Evolutionary conservation across 345 rosid species (phyloP), one percentile per base, ranked within the genome.

Genomic region (Erodium maritimum): DNA sequence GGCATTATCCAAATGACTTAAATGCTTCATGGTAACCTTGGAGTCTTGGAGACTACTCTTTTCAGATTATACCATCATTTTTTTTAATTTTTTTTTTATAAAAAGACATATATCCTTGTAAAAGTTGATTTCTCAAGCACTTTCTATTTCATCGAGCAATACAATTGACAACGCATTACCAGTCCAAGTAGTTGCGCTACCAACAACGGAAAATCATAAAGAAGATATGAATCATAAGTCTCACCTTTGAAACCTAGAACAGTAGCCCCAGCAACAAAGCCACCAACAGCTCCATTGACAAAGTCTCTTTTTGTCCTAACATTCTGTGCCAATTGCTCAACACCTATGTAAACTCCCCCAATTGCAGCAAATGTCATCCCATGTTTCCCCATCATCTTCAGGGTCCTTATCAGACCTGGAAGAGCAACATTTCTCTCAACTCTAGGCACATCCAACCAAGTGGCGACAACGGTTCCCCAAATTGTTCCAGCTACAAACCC

Each of bases 281-380:
- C 95, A 50, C 99, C 95, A 53, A 89, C 83, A 69, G 95, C 94
- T 61, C 99, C 99, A 77, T 89, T 85, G 46, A 79, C 65, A 56
- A 93, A 85, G 63, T 89, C 96, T 74, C 96, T 87, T 76, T 93
- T 93, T 73, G 61, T 64, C 80, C 95, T 76, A 54, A 72, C 76
- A 57, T 77, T 62, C 84, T 87, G 81, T 65, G 85, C 58, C 69
- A 93, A 70, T 83, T 93, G 95, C 76, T 91, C 96, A 68, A 91
- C 91, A 53, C 99, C 99, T n/a, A 91, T 84, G 78, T 84, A 89
- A 69, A 93, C 85, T 29, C 99, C 99, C 23, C 99, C 99, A 2
- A 93, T 79, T 1, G 99, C 99, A 60, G 99, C 99, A 73, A 93
- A 93, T 4, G 97, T 93, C 57, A 77, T 3, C 5, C 99, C 97